A percentile compares a stretch with the other conserved stretches of the same genome.
phyloP scores from a whole-genome alignment of 2,329 filamentous ascomycete species.

The Fusarium phyllophilum region DNA sequence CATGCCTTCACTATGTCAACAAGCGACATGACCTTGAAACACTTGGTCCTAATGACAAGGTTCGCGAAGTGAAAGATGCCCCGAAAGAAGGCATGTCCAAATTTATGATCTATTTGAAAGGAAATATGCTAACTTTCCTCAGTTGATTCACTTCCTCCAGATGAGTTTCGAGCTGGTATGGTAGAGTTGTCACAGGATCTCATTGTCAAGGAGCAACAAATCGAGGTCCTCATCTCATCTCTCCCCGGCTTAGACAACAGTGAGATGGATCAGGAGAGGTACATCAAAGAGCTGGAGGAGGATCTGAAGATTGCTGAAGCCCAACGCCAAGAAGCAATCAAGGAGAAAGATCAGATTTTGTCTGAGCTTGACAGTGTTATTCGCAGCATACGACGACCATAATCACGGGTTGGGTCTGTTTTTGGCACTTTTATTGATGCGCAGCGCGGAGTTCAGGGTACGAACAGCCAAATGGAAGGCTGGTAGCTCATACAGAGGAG shows the following conservation, averaged over 20 bases:
- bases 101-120: background rate
- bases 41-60: slow-evolving; percentile 66
- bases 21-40: slow-evolving; percentile 74
- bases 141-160: slow-evolving; percentile 71
- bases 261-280: slow-evolving; percentile 77
- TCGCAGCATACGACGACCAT: slow-evolving; percentile 68
- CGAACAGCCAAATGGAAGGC: background rate
- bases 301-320: slow-evolving; percentile 71
- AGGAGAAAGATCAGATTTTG: slow-evolving; percentile 71
- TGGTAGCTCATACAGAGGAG: background rate
- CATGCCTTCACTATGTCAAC: slow-evolving; percentile 73
- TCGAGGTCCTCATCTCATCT: slow-evolving; percentile 78
- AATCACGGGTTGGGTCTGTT: slow-evolving; percentile 31
- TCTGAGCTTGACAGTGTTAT: slow-evolving; percentile 70
- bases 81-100: slow-evolving; percentile 59
- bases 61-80: slow-evolving; percentile 66
- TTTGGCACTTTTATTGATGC: slow-evolving; percentile 7
- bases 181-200: slow-evolving; percentile 80
- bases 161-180: slow-evolving; percentile 74
- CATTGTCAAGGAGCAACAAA: slow-evolving; percentile 83
- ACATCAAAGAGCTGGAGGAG: slow-evolving; percentile 72
- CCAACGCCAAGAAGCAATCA: slow-evolving; percentile 70
- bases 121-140: background rate
- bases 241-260: slow-evolving; percentile 83
- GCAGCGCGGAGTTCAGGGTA: slow-evolving; percentile 37